Base-by-base conservation (phyloP, 805 yeast genomes). In the Scheffersomyces lignosus region DNA sequence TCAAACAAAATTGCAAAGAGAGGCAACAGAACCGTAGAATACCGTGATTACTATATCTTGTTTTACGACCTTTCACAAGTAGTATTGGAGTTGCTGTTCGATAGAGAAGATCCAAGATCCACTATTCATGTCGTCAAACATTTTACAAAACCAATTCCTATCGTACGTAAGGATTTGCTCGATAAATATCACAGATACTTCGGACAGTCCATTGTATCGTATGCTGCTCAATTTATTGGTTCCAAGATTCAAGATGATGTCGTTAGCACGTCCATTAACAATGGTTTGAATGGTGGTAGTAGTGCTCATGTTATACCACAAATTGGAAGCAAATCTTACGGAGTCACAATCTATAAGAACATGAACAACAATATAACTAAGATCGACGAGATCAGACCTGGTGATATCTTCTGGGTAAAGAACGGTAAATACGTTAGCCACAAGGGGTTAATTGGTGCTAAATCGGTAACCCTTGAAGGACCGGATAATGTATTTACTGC, bases 391-490 rank as follows among this genome's bases (percentile, higher is more conserved):
- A 75, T 89, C 37, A 71, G 76, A 32, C 82, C 95, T 0, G 99
- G 99, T 41, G 98, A 93, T 58, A 71, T 91, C 7, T 61, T 88
- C 28, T 85, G 88, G 34, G 75, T 88, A 44, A 77, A 81, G 50
- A 80, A 80, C 38, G 96, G 88, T 5, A 75, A 75, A 42, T 90
- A 91, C 62, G 78, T 76, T 44, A 77, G 81, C 5, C 87, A 81
- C 48, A 83, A 83, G 62, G 75, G 80, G 15, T 43, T 66, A 16
- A 25, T 49, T 7, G 47, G 51, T 1, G 44, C 51, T 34, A 66
- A 64, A 47, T 50, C 71, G 2, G 57, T 72, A n/a, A 75, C 74
- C 4, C 70, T 81, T 12, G 95, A 95, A 10, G 64, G 33, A 20
- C 27, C 27, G 3, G 16, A 16, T 23, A 49, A 45, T 6, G 44